Conservation (phyloP, 2,329 filamentous ascomycete genomes). For the Colletotrichum musicola region DNA sequence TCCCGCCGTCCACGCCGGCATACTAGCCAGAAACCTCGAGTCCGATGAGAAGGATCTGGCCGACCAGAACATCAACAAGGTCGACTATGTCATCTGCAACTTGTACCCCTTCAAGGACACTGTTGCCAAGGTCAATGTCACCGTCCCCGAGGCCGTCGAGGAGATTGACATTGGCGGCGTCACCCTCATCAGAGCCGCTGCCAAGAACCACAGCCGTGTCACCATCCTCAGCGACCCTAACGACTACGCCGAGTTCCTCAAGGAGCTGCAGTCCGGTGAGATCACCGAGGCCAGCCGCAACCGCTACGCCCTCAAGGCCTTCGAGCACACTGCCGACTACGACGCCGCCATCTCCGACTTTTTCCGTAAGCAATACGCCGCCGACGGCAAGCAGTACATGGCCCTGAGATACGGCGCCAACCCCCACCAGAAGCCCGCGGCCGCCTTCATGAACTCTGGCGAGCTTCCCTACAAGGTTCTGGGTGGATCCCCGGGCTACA, state of each 20-base stretch:
- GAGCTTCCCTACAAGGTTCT: constrained; percentile 95
- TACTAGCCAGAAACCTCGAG: constrained; percentile 92
- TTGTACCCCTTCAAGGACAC: constrained; percentile 99
- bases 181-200: constrained; percentile 93
- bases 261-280: constrained; percentile 88
- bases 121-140: constrained; percentile 96
- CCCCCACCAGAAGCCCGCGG: constrained; percentile 97
- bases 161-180: constrained; percentile 99
- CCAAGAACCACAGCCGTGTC: constrained; percentile 97
- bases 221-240: constrained; percentile 94
- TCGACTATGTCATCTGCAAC: constrained; percentile 98
- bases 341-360: constrained; percentile 95
- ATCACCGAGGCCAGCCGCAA: constrained; percentile 89
- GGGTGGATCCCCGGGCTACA: constrained; percentile 90
- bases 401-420: constrained; percentile 95
- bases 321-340: constrained; percentile 98
- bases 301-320: constrained; percentile 94
- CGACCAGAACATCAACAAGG: constrained; percentile 94
- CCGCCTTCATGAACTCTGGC: constrained; percentile 80
- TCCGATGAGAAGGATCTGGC: constrained; percentile 97
- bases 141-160: constrained; percentile 95
- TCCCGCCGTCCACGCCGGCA: constrained; percentile 90
- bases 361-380: constrained; percentile 97
- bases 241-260: constrained; percentile 94
- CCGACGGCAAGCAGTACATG: constrained; percentile 84